Evolutionary conservation across 2,329 filamentous ascomycete species (phyloP).

Genomic region (Chaetomiaceae sp.): DNA sequence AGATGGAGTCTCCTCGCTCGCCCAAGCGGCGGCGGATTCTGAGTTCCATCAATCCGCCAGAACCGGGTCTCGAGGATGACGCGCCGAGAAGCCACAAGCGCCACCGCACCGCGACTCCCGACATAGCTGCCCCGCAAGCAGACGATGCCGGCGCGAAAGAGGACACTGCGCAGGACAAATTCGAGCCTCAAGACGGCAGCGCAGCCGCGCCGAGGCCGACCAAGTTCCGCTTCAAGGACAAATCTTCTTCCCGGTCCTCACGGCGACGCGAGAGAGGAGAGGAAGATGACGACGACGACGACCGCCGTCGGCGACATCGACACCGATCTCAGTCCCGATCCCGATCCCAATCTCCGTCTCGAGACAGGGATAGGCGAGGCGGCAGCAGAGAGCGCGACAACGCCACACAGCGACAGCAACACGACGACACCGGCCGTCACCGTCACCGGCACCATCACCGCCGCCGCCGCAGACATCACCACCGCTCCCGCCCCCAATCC

Average conservation of each 20-base stretch:
- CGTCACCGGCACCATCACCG: slow-evolving; percentile 22
- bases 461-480: slow-evolving; percentile 25
- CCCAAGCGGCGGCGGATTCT: slow-evolving; percentile 45
- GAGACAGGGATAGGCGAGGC: not conserved
- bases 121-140: not conserved
- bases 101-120: slow-evolving; percentile 1
- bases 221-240: slow-evolving; percentile 42
- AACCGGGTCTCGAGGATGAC: not conserved
- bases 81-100: not conserved
- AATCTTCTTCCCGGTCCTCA: slow-evolving; percentile 30
- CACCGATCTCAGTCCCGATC: not conserved
- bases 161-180: not conserved
- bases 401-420: slow-evolving; percentile 7
- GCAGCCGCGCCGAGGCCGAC: slow-evolving; percentile 25
- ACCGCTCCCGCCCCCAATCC: slow-evolving; percentile 41
- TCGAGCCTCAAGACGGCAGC: not conserved
- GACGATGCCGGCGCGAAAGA: not conserved
- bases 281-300: too few species aligned
- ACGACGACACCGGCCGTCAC: slow-evolving; percentile 11
- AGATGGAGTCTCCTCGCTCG: slow-evolving; percentile 22
- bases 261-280: slow-evolving; percentile 26
- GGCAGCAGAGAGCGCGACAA: not conserved
- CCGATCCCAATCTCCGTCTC: not conserved
- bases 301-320: slow-evolving; percentile 30
- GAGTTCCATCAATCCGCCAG: slow-evolving; percentile 34